A percentile compares a stretch with the other conserved stretches of the same genome.
phyloP scores from a whole-genome alignment of 805 yeast species.

The Kluyveromyces nonfermentans region DNA sequence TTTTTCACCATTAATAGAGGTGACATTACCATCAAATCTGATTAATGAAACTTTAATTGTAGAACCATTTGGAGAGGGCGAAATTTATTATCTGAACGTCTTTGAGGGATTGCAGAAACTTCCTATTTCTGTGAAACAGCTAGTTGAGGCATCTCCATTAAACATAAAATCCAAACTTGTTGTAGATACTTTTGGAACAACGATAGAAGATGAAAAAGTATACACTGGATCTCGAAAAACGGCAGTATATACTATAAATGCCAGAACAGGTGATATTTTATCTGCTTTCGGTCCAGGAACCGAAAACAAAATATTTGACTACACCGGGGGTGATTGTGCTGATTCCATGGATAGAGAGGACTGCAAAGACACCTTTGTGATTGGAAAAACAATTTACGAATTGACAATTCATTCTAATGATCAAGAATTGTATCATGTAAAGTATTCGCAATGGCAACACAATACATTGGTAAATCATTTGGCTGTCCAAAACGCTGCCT shows the following conservation, averaged over 20 bases:
- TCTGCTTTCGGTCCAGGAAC: conserved; percentile 56
- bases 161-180: conserved; percentile 38
- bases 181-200: conserved; percentile 36
- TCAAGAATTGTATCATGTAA: conserved; percentile 72
- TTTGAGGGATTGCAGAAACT: conserved; percentile 67
- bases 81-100: conserved; percentile 69
- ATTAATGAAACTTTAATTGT: conserved; percentile 62
- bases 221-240: conserved; percentile 82
- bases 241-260: conserved; percentile 63
- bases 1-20: conserved; percentile 18
- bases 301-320: conserved; percentile 19
- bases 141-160: conserved; percentile 80
- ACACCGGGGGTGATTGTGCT: conserved; percentile 9
- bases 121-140: conserved; percentile 69
- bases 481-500: conserved; percentile 39
- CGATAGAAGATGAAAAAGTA: conserved; percentile 54
- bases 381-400: conserved; percentile 68
- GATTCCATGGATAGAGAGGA: conserved; percentile 10
- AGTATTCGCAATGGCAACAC: conserved; percentile 86
- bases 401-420: conserved; percentile 67
- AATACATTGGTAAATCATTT: conserved; percentile 63
- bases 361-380: conserved; percentile 35
- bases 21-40: conserved; percentile 12
- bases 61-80: conserved; percentile 83
- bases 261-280: conserved; percentile 62